Percentiles rank a stretch among this genome's conserved stretches.
Conservation (phyloP, 2,329 filamentous ascomycete species). For the Aspergillus novofumigatus region DNA sequence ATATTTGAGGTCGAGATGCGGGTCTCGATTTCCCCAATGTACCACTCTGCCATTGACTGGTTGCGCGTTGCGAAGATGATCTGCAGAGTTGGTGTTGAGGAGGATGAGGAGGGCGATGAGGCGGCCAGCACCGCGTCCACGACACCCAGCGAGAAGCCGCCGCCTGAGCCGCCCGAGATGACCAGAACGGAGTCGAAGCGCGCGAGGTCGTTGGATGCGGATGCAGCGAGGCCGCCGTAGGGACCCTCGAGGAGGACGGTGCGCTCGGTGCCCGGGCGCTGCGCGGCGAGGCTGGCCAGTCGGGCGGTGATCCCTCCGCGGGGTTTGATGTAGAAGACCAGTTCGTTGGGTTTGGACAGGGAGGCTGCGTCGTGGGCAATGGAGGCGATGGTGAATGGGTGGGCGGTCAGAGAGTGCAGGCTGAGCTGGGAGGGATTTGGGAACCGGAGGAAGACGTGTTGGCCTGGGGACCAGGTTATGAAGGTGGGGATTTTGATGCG, state of each 20-base stretch:
- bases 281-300: conserved; percentile 38
- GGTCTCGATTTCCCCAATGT: conserved; percentile 2
- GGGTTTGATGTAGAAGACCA: conserved; percentile 53
- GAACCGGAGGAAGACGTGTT: conserved; percentile 56
- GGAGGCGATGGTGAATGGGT: conserved; percentile 56
- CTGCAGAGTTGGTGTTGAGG: conserved; percentile 1
- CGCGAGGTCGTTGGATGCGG: conserved; percentile 27
- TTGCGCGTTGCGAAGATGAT: conserved; percentile 14
- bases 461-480: conserved; percentile 49
- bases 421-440: conserved; percentile 24
- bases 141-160: conserved; percentile 49
- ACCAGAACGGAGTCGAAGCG: conserved; percentile 45
- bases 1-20: conserved; percentile 2
- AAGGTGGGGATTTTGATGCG: conserved; percentile 43
- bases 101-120: neutral
- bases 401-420: conserved; percentile 43
- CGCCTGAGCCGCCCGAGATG: conserved; percentile 55
- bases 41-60: conserved; percentile 12
- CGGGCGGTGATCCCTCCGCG: conserved; percentile 49
- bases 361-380: conserved; percentile 29
- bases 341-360: conserved; percentile 26
- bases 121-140: conserved; percentile 37
- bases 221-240: conserved; percentile 50
- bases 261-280: conserved; percentile 35
- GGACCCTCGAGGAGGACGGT: conserved; percentile 55